These are phyloP conservation scores for Microcyclospora tardicrescens DNA, from an alignment of 2,329 filamentous ascomycete species.

Conservation along the genomic window DNA sequence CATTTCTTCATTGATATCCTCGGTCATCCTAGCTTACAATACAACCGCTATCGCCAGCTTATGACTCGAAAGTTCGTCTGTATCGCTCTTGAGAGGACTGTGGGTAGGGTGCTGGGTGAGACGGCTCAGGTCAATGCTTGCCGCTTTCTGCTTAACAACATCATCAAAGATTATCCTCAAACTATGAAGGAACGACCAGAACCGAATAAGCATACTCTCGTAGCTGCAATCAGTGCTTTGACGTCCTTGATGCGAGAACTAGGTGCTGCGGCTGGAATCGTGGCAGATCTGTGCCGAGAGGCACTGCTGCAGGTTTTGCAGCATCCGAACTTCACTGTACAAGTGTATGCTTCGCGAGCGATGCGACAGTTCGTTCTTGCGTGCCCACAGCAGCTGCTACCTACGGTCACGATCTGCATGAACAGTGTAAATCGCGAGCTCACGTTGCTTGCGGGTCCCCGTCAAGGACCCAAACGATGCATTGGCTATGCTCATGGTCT, in stretches of 20 bases:
- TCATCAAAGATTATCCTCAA: conserved; percentile 91
- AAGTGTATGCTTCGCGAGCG: conserved; percentile 77
- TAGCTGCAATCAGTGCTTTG: conserved; percentile 65
- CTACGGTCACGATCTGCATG: conserved; percentile 89
- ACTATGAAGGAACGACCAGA: conserved; percentile 75
- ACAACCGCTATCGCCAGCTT: conserved; percentile 78
- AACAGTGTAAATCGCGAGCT: conserved; percentile 86
- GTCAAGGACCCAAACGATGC: conserved; percentile 70
- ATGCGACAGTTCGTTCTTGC: conserved; percentile 78
- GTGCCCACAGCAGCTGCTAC: conserved; percentile 81
- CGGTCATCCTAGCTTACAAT: conserved; percentile 53
- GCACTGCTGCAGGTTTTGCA: conserved; percentile 79
- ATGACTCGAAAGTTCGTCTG: conserved; percentile 75
- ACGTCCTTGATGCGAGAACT: conserved; percentile 65
- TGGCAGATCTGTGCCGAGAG: conserved; percentile 77
- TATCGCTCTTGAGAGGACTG: conserved; percentile 68
- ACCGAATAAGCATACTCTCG: conserved; percentile 74
- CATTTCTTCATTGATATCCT: conserved; percentile 72
- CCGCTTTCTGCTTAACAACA: conserved; percentile 67
- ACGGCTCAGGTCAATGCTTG: conserved; percentile 76
- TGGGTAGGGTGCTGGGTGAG: conserved; percentile 76
- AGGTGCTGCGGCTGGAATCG: conserved; percentile 64
- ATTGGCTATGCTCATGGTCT: conserved; percentile 85
- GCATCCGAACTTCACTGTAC: conserved; percentile 92
- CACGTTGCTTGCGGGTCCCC: conserved; percentile 57